Percentiles rank a stretch among this genome's conserved stretches.
Conservation (phyloP, 1,284 basidiomycete species). For the Malassezia obtusa region DNA sequence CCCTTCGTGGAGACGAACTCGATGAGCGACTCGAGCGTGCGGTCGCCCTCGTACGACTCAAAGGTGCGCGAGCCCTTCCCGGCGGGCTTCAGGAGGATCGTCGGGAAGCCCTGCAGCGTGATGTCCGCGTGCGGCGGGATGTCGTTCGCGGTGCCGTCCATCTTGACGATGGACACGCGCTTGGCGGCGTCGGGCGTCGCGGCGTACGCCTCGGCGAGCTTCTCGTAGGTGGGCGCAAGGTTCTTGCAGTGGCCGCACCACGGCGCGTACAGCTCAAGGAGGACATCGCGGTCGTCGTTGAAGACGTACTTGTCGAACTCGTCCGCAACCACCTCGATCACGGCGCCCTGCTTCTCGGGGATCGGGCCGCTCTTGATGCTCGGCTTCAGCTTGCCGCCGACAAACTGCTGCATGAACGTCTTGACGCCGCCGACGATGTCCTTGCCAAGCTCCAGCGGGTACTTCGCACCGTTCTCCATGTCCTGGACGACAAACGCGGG, state of each 20-base stretch:
- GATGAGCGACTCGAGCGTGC: conserved; percentile 42
- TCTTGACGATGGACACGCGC: conserved; percentile 70
- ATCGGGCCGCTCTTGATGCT: conserved; percentile 82
- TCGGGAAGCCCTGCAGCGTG: conserved; percentile 72
- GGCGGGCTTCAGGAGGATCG: conserved; percentile 90
- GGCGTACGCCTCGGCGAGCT: conserved; percentile 71
- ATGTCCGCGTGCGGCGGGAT: conserved; percentile 77
- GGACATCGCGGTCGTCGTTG: conserved; percentile 81
- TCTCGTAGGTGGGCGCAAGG: conserved; percentile 87
- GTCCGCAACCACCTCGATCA: conserved; percentile 76
- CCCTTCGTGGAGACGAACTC: conserved; percentile 42
- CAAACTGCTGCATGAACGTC: conserved; percentile 59
- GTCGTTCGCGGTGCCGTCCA: conserved; percentile 95
- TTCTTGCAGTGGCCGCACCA: conserved; percentile 85
- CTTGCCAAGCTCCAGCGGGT: conserved; percentile 62
- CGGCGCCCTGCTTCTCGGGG: conserved; percentile 73
- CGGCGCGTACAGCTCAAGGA: conserved; percentile 86
- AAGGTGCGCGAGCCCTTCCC: conserved; percentile 62
- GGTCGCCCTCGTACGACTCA: conserved; percentile 56
- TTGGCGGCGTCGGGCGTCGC: conserved; percentile 59
- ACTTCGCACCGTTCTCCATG: conserved; percentile 73
- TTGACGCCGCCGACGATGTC: conserved; percentile 54
- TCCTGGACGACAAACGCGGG: conserved; percentile 91
- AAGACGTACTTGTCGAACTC: conserved; percentile 73
- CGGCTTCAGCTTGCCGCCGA: conserved; percentile 66